Percentiles rank a stretch among this genome's conserved stretches.
phyloP scores from a whole-genome alignment of 176 grass and related monocot genomes.

The Aegilops longissima region DNA sequence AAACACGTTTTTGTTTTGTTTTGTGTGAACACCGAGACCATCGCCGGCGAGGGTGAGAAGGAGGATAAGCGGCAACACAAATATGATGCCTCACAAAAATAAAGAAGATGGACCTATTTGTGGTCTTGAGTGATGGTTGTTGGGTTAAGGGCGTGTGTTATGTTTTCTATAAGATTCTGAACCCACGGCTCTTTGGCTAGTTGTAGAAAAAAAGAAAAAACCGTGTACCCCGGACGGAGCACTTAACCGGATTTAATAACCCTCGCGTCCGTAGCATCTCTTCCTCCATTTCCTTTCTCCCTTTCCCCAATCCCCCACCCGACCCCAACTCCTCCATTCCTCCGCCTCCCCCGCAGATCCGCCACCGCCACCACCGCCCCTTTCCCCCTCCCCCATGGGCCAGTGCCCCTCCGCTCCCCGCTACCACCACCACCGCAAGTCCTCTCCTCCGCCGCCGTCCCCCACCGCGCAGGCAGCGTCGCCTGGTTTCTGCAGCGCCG shows the following conservation, averaged over 20 bases:
- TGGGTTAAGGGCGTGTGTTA: no score
- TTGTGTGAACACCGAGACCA: no score
- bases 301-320: neutral
- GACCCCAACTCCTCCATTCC: neutral
- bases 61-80: no score
- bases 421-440: constrained; percentile 11
- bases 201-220: no score
- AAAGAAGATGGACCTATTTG: no score
- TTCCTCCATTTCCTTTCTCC: neutral
- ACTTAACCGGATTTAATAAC: constrained; percentile 34
- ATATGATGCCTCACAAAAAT: no score
- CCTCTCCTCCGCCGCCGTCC: neutral
- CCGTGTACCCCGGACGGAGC: neutral
- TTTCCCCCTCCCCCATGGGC: constrained; percentile 23
- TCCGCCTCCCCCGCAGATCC: constrained; percentile 33
- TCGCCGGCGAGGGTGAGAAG: no score
- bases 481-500: neutral
- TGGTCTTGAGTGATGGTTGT: no score
- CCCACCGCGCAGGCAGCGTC: neutral
- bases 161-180: no score
- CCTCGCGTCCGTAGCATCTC: constrained; percentile 30
- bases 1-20: no score
- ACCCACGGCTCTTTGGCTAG: no score
- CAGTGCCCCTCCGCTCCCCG: constrained; percentile 44
- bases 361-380: constrained; percentile 6